These are phyloP conservation scores for Aeminium ludgeri DNA, from an alignment of 495 filamentous ascomycete genomes.

Conservation along the genomic window DNA sequence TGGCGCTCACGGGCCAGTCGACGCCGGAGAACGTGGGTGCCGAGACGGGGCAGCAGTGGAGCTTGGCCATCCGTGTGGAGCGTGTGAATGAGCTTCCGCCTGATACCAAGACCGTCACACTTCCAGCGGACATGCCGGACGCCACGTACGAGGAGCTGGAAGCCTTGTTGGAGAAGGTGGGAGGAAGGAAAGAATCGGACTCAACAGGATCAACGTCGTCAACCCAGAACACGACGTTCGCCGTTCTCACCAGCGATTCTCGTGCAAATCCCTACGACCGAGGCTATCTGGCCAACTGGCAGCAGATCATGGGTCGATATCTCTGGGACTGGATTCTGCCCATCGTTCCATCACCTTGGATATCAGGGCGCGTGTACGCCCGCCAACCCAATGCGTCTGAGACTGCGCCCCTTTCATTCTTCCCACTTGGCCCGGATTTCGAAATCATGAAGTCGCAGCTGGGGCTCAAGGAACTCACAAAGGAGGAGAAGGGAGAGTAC, in stretches of 20 bases:
- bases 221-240: slow-evolving; percentile 3
- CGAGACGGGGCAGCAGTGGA: slow-evolving; percentile 42
- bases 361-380: not conserved
- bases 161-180: too few species aligned
- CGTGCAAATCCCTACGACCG: slow-evolving; percentile 8
- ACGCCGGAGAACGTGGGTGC: slow-evolving; percentile 57
- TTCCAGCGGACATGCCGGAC: too few species aligned
- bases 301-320: slow-evolving; percentile 3
- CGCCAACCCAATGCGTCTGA: too few species aligned
- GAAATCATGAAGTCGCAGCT: too few species aligned
- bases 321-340: slow-evolving; percentile 7
- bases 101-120: too few species aligned
- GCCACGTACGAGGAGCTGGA: too few species aligned
- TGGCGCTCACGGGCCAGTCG: slow-evolving; percentile 52
- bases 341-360: not conserved
- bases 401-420: too few species aligned
- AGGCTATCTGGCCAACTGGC: not conserved
- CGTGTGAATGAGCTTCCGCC: too few species aligned
- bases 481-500: too few species aligned
- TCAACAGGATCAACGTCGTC: not conserved
- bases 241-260: slow-evolving; percentile 1
- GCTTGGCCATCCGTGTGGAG: slow-evolving; percentile 44
- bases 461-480: too few species aligned
- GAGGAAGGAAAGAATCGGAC: not conserved
- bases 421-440: too few species aligned